Percentiles rank a stretch among this genome's conserved stretches.
These are phyloP conservation scores for Zarea fungicola DNA, from an alignment of 2,329 filamentous ascomycete genomes.

Conservation along the genomic window DNA sequence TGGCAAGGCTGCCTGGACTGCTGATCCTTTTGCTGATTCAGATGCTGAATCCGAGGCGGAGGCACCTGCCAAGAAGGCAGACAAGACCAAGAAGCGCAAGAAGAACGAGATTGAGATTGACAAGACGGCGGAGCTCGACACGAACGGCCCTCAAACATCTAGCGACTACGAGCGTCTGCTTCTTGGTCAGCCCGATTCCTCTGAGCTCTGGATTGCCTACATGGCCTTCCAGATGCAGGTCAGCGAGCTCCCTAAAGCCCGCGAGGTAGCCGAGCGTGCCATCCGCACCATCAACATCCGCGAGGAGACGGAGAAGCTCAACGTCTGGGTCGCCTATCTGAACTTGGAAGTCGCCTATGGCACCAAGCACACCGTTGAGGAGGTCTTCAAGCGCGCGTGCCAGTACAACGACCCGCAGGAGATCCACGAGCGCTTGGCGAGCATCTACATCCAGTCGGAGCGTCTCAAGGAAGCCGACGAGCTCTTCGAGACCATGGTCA, in stretches of 20 bases:
- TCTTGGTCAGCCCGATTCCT: constrained; percentile 89
- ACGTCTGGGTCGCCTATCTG: constrained; percentile 90
- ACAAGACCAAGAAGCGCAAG: constrained; percentile 69
- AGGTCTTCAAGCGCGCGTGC: constrained; percentile 85
- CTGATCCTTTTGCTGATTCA: constrained; percentile 58
- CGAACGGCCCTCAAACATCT: constrained; percentile 79
- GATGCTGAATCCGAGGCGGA: constrained; percentile 43
- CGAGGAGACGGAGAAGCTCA: constrained; percentile 87
- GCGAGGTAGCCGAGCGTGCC: constrained; percentile 85
- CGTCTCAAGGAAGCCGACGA: constrained; percentile 80
- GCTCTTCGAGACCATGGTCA: constrained; percentile 79
- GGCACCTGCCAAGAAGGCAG: constrained; percentile 37
- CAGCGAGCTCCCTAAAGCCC: constrained; percentile 80
- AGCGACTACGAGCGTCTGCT: constrained; percentile 93
- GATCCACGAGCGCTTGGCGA: constrained; percentile 82
- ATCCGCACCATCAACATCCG: constrained; percentile 86
- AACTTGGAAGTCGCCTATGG: constrained; percentile 93
- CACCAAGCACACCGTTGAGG: constrained; percentile 73
- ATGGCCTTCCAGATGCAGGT: constrained; percentile 98
- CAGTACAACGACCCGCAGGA: constrained; percentile 91
- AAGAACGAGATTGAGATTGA: constrained; percentile 79
- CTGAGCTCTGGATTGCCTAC: constrained; percentile 89
- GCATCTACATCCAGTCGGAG: constrained; percentile 89
- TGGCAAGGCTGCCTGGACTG: constrained; percentile 85
- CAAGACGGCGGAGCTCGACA: constrained; percentile 85